Conservation (phyloP, 495 filamentous ascomycete species). For the Sphaerosporella brunnea region DNA sequence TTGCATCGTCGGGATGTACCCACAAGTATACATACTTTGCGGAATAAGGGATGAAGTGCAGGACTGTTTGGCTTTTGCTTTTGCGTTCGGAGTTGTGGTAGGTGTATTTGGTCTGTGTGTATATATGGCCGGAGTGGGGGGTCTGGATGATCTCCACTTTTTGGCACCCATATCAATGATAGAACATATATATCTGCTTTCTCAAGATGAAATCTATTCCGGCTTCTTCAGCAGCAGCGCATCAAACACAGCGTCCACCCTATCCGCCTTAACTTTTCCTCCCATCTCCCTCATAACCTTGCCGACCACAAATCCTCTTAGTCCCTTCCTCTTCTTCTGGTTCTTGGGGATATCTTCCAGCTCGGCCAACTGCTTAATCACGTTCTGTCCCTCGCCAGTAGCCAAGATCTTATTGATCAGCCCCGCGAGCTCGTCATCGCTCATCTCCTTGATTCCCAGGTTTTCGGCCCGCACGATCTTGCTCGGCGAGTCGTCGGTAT, state of each 20-base stretch:
- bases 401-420: conserved; percentile 35
- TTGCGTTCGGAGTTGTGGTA: too few relatives aligned
- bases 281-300: conserved; percentile 72
- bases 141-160: too few relatives aligned
- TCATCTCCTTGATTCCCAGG: conserved; percentile 47
- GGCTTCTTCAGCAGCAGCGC: too few relatives aligned
- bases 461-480: conserved; percentile 47
- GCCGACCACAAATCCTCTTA: conserved; percentile 76
- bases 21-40: too few relatives aligned
- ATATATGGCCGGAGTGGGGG: too few relatives aligned
- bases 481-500: conserved; percentile 31
- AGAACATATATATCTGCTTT: too few relatives aligned
- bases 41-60: too few relatives aligned
- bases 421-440: conserved; percentile 39
- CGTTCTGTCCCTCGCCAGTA: conserved; percentile 34
- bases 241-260: conserved; percentile 49
- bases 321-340: conserved; percentile 45
- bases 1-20: too few relatives aligned
- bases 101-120: too few relatives aligned
- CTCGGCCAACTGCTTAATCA: conserved; percentile 48
- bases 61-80: too few relatives aligned
- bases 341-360: conserved; percentile 51
- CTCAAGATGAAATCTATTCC: too few relatives aligned
- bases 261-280: conserved; percentile 57
- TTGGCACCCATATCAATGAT: too few relatives aligned